Percentiles rank a stretch among this genome's conserved stretches.
These are phyloP conservation scores for Mycena kentingensis DNA, from an alignment of 768 basidiomycete species.

Conservation along the genomic window DNA sequence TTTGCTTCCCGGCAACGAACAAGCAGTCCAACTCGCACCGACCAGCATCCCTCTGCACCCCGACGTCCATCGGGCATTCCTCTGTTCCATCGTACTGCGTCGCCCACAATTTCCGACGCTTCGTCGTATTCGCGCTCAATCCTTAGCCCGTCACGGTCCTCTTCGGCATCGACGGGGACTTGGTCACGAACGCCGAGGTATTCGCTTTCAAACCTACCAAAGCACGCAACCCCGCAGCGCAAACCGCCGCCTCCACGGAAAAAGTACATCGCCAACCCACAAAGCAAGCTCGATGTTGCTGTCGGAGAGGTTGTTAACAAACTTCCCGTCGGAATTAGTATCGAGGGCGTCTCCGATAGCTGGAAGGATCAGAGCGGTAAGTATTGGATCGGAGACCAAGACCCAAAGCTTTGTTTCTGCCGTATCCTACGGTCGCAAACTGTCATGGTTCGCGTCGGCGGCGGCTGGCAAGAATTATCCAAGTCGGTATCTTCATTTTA, in stretches of 20 bases:
- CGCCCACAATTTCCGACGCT: slow-evolving; percentile 65
- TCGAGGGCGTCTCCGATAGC: slow-evolving; percentile 77
- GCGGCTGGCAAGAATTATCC: slow-evolving; percentile 91
- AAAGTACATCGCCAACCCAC: slow-evolving; percentile 84
- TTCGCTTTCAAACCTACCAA: slow-evolving; percentile 52
- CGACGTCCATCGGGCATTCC: slow-evolving; percentile 36
- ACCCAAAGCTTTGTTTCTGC: slow-evolving; percentile 89
- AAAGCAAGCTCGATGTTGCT: slow-evolving; percentile 88
- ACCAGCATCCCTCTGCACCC: slow-evolving; percentile 28
- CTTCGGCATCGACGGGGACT: slow-evolving; percentile 53
- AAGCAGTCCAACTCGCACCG: slow-evolving; percentile 54
- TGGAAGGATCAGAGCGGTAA: slow-evolving; percentile 95
- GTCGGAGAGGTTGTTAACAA: slow-evolving; percentile 92
- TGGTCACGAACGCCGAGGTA: slow-evolving; percentile 72
- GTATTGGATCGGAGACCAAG: slow-evolving; percentile 94
- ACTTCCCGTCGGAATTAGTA: slow-evolving; percentile 79
- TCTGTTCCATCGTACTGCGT: slow-evolving; percentile 44
- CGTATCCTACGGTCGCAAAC: slow-evolving; percentile 88
- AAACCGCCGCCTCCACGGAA: slow-evolving; percentile 50
- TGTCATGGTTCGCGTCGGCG: slow-evolving; percentile 96
- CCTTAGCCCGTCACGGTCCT: slow-evolving; percentile 41
- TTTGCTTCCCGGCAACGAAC: slow-evolving; percentile 86
- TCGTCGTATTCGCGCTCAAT: slow-evolving; percentile 53
- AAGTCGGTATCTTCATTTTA: slow-evolving; percentile 54
- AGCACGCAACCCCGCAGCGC: slow-evolving; percentile 48